Conservation (phyloP, 495 filamentous ascomycete species). For the Choiromyces venosus region DNA sequence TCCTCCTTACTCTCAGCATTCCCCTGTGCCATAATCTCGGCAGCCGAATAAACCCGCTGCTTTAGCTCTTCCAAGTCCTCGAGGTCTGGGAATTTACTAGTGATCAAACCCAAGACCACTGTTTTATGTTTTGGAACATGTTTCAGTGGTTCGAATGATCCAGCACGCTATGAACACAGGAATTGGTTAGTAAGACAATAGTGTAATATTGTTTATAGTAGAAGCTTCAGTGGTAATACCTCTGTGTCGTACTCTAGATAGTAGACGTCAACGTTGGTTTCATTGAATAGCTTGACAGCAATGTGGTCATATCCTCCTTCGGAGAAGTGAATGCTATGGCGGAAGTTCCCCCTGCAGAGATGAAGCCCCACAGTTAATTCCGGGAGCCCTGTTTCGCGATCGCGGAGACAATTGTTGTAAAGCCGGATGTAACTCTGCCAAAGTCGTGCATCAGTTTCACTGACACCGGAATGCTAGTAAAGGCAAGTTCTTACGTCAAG, state of each 20-base stretch:
- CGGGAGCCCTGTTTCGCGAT: conserved; percentile 47
- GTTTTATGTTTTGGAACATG: conserved; percentile 66
- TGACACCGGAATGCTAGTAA: background rate
- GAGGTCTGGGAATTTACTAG: conserved; percentile 65
- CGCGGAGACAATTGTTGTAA: conserved; percentile 67
- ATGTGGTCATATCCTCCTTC: conserved; percentile 77
- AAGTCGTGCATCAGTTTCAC: background rate
- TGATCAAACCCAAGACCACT: conserved; percentile 70
- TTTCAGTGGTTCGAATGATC: conserved; percentile 72
- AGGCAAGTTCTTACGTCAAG: conserved; percentile 47
- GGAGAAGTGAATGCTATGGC: conserved; percentile 69
- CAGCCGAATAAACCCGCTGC: conserved; percentile 59
- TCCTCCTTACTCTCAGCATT: conserved; percentile 57
- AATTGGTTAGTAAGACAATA: too few relatives aligned
- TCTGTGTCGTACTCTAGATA: conserved; percentile 80
- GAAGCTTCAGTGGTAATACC: conserved; percentile 1
- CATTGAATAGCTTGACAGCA: conserved; percentile 69
- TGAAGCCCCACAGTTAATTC: conserved; percentile 73
- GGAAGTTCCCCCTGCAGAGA: conserved; percentile 76
- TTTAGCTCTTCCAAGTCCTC: conserved; percentile 73
- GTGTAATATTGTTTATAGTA: background rate
- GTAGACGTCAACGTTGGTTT: conserved; percentile 70
- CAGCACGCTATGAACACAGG: conserved; percentile 56
- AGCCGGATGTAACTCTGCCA: conserved; percentile 59
- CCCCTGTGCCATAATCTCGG: conserved; percentile 66